Evolutionary conservation across 805 yeast genomes (phyloP).

Genomic region (Metschnikowia gruessii): DNA sequence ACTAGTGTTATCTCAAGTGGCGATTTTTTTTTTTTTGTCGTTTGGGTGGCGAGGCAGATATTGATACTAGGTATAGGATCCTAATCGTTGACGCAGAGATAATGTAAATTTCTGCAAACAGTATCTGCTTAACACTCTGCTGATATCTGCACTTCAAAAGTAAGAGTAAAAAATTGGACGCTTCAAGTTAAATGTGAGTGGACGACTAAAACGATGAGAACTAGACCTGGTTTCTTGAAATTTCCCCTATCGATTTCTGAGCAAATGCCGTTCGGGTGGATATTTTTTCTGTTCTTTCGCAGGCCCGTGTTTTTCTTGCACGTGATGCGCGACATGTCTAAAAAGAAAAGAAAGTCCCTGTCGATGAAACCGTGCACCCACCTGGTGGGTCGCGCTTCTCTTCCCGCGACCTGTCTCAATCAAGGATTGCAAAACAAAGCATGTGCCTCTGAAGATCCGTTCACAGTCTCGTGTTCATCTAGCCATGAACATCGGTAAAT

Average conservation of each 20-base stretch:
- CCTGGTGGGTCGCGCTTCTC: too few relatives aligned
- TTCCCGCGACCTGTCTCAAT: too few relatives aligned
- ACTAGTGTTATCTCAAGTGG: conserved; percentile 3
- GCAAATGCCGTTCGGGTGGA: background rate
- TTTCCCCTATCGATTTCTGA: background rate
- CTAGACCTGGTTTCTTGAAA: too few relatives aligned
- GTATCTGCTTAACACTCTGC: background rate
- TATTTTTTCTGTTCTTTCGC: background rate
- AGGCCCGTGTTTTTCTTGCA: background rate
- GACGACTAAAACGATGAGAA: too few relatives aligned
- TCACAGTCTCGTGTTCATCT: too few relatives aligned
- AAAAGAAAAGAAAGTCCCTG: background rate
- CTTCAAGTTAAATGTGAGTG: too few relatives aligned
- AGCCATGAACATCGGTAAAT: too few relatives aligned
- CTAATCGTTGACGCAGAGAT: background rate
- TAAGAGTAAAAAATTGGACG: too few relatives aligned
- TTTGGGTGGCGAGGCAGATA: conserved; percentile 8
- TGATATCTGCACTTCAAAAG: background rate
- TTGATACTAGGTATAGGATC: conserved; percentile 2
- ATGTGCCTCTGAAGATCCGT: too few relatives aligned
- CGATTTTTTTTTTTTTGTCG: conserved; percentile 4
- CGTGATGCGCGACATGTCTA: conserved; percentile 6
- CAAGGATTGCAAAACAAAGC: too few relatives aligned
- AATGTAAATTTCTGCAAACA: background rate
- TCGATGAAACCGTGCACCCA: too few relatives aligned